Evolutionary conservation across 192 early-diverging fungal genomes (phyloP), one percentile per base, ranked within the genome.

Genomic region (Coemansia pectinata): DNA sequence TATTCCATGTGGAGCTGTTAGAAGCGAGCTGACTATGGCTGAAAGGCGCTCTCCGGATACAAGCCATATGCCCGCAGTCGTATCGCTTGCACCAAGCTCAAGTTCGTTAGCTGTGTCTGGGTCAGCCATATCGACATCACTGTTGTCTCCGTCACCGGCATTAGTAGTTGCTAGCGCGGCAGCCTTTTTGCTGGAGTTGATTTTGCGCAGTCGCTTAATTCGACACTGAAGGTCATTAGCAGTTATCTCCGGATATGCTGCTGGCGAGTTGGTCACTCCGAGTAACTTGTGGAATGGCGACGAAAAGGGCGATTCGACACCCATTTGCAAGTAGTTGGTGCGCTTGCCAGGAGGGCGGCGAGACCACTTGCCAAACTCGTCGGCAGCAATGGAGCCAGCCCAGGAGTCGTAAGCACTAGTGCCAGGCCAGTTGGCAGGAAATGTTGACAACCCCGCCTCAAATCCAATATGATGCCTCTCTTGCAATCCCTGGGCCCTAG

Each of bases 351-450:
- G 85, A 8, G 97, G 97, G 19, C 84, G 90, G 15, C 89, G 77
- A 14, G 81, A 72, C 83, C 91, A 94, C 64, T 74, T 73, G 9
- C 64, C 75, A 65, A 85, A 62, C 29, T 73, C 76, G 19, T 70
- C 80, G 3, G 76, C 73, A 12, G 86, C 84, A 23, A 63, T 66
- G 6, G 74, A 65, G 0, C 58, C 74, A 5, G 85, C 79, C 75
- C 81, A 90, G 4, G 50, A 65, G 31, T 81, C 78, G 78, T 89
- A 94, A 6, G 92, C 88, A 21, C 62, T 23, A 4, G 92, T 94
- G 29, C 90, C 91, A 5, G 93, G 91, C 76, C 86, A 93, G 76
- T 98, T 93, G 58, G 91, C 88, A 14, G 97, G 96, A 70, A 94
- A 97, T 52, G 82, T 87, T 0, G 92, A 85, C 44, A 89, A 73